Percentiles rank a stretch among this genome's conserved stretches.
phyloP scores from a whole-genome alignment of 176 grass and related monocot genomes.

The Otatea glauca region DNA sequence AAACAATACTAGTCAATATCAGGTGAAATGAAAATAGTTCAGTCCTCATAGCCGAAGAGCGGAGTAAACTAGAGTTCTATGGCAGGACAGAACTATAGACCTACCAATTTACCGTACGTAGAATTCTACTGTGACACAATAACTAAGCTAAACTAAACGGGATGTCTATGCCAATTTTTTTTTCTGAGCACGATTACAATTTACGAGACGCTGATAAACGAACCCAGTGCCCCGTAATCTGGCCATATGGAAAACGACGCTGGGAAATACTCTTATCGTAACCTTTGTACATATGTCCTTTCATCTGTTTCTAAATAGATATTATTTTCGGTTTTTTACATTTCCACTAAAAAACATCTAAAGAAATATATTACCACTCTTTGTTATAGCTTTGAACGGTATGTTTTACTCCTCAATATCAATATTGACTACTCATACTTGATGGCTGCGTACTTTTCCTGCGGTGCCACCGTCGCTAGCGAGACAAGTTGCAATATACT shows the following conservation, averaged over 20 bases:
- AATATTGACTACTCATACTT: not conserved
- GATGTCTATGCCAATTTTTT: not conserved
- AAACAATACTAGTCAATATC: not conserved
- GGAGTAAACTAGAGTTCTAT: not conserved
- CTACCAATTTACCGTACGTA: not conserved
- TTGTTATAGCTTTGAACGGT: too few species aligned
- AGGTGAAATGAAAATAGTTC: not conserved
- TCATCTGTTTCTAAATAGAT: too few species aligned
- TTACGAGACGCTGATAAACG: not conserved
- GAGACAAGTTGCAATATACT: not conserved
- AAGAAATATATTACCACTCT: too few species aligned
- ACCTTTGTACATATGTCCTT: not conserved
- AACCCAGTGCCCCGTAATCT: not conserved
- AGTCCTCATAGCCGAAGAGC: not conserved
- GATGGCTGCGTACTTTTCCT: not conserved
- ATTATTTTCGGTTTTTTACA: too few species aligned
- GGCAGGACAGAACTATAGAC: not conserved
- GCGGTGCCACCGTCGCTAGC: not conserved
- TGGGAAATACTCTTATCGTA: not conserved
- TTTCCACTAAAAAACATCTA: too few species aligned
- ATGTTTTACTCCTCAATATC: too few species aligned
- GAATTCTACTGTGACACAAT: not conserved
- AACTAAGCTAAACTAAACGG: not conserved
- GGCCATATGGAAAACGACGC: not conserved
- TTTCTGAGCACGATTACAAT: not conserved